phyloP scores from a whole-genome alignment of 495 filamentous ascomycete genomes.

The Aspergillus campestris region DNA sequence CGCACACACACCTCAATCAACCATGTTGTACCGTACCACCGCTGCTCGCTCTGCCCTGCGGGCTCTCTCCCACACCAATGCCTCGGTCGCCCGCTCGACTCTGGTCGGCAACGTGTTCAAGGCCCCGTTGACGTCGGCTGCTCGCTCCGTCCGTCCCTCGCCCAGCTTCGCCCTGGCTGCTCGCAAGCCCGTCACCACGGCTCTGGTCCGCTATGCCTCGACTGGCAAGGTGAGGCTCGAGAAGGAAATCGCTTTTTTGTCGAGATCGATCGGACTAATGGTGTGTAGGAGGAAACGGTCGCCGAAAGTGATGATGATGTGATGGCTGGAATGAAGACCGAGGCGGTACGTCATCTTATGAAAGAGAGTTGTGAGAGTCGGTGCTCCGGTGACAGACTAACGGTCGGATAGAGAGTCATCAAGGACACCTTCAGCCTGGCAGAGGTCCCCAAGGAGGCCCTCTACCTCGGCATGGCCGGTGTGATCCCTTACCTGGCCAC shows the following conservation, averaged over 20 bases:
- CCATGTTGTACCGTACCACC: slow-evolving; percentile 42
- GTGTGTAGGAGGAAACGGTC: too few relatives aligned
- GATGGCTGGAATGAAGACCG: slow-evolving; percentile 57
- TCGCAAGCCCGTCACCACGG: slow-evolving; percentile 44
- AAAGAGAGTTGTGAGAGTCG: too few relatives aligned
- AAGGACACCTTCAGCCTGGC: slow-evolving; percentile 78
- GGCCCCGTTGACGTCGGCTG: slow-evolving; percentile 39
- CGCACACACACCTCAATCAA: slow-evolving; percentile 11
- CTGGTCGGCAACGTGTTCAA: slow-evolving; percentile 36
- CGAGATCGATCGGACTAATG: too few relatives aligned
- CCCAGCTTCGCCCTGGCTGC: slow-evolving; percentile 35
- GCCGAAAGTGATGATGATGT: slow-evolving; percentile 48
- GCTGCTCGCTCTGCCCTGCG: slow-evolving; percentile 40
- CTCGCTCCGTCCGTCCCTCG: slow-evolving; percentile 28
- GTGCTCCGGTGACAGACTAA: too few relatives aligned
- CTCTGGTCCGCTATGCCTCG: slow-evolving; percentile 42
- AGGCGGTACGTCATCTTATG: slow-evolving; percentile 52
- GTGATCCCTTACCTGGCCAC: slow-evolving; percentile 86
- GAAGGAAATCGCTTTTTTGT: too few relatives aligned
- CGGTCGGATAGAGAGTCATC: slow-evolving; percentile 54
- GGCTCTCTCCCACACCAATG: slow-evolving; percentile 41
- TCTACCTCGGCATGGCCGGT: slow-evolving; percentile 77
- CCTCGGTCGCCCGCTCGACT: slow-evolving; percentile 34
- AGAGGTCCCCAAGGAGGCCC: slow-evolving; percentile 71
- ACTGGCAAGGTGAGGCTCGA: slow-evolving; percentile 24